phyloP scores from a whole-genome alignment of 2,329 filamentous ascomycete species.

The Aphanoascus verrucosus region DNA sequence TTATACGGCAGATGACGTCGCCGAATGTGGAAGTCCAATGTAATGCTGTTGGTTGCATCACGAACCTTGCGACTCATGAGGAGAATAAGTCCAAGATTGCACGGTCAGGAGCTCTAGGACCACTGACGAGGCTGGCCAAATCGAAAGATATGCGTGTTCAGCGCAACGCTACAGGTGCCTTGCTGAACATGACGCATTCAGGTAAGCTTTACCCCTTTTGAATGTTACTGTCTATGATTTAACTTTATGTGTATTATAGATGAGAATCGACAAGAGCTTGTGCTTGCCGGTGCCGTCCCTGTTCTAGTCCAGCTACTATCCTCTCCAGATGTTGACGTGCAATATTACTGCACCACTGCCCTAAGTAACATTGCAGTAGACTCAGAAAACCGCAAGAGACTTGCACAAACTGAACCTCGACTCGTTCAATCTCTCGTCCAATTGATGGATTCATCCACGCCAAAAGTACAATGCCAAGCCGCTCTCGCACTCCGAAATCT shows the following conservation, averaged over 20 bases:
- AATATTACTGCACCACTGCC: constrained; percentile 98
- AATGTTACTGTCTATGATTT: constrained; percentile 14
- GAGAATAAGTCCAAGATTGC: constrained; percentile 99
- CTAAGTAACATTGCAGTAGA: constrained; percentile 98
- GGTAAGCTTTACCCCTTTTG: constrained; percentile 44
- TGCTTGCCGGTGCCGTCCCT: constrained; percentile 94
- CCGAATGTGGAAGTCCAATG: constrained; percentile 97
- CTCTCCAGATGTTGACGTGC: constrained; percentile 88
- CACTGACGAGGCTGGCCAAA: constrained; percentile 83
- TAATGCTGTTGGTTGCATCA: constrained; percentile 98
- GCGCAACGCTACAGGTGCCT: constrained; percentile 87
- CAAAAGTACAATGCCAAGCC: constrained; percentile 96
- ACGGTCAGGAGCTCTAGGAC: constrained; percentile 80
- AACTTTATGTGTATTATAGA: constrained; percentile 49
- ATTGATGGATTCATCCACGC: constrained; percentile 92
- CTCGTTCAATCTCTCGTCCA: constrained; percentile 89
- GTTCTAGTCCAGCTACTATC: constrained; percentile 91
- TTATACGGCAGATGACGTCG: constrained; percentile 98
- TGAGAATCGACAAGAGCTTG: constrained; percentile 93
- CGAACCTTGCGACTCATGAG: constrained; percentile 93
- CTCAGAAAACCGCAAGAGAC: constrained; percentile 74
- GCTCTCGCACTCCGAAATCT: constrained; percentile 88
- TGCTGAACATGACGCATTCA: constrained; percentile 98
- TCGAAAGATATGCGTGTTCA: constrained; percentile 98
- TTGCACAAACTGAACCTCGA: constrained; percentile 81